A percentile compares a stretch with the other conserved stretches of the same genome.
Conservation (phyloP, 2,329 filamentous ascomycete species). For the Fusarium sp. region DNA sequence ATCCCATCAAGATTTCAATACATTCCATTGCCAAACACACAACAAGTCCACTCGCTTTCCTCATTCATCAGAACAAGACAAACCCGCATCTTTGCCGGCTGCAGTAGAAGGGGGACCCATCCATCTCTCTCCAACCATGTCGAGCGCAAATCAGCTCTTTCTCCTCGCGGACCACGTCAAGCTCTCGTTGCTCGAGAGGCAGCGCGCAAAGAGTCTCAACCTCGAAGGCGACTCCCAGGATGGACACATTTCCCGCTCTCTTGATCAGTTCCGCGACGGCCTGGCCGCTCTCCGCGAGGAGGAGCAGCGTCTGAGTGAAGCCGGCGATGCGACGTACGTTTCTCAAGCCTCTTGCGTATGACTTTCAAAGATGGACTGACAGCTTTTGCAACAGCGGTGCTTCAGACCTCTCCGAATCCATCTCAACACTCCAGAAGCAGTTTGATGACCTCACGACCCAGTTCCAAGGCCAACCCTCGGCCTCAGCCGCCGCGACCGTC, state of each 20-base stretch:
- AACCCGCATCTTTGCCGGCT: neutral
- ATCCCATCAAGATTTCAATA: constrained; percentile 14
- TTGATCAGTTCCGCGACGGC: constrained; percentile 87
- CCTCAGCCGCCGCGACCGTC: constrained; percentile 63
- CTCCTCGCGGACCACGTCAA: constrained; percentile 97
- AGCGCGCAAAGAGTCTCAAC: constrained; percentile 84
- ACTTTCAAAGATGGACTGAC: neutral
- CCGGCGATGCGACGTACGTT: constrained; percentile 72
- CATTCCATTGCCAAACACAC: neutral
- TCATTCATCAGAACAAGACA: neutral
- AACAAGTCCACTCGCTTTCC: neutral
- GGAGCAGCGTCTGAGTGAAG: constrained; percentile 71
- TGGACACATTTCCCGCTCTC: constrained; percentile 86
- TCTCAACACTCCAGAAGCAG: constrained; percentile 78
- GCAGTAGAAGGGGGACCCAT: neutral
- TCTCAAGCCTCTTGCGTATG: constrained; percentile 1
- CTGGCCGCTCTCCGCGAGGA: constrained; percentile 77
- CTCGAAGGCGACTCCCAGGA: constrained; percentile 85
- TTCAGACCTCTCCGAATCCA: constrained; percentile 69
- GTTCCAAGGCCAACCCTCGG: constrained; percentile 76
- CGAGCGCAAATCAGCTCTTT: constrained; percentile 80
- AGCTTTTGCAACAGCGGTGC: constrained; percentile 55
- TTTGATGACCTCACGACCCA: constrained; percentile 82
- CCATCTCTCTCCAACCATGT: constrained; percentile 43
- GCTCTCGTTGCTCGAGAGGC: constrained; percentile 90